Conservation (phyloP, 1,139 yeast genomes). For the Candida tetrigidarum region DNA sequence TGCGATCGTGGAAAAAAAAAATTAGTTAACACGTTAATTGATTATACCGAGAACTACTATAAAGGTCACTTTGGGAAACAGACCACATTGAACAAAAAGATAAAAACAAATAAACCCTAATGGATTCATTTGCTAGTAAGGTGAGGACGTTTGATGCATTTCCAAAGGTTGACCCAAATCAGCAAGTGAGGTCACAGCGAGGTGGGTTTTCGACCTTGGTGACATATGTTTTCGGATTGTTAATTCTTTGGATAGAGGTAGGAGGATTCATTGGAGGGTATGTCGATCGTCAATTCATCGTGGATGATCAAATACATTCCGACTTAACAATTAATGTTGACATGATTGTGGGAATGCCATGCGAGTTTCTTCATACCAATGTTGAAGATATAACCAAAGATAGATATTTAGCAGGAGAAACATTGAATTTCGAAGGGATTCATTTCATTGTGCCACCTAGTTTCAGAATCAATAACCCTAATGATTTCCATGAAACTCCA, state of each 20-base stretch:
- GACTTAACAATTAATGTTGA: slow-evolving; percentile 77
- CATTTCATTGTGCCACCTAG: slow-evolving; percentile 56
- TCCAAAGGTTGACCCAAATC: slow-evolving; percentile 82
- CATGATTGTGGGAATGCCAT: slow-evolving; percentile 82
- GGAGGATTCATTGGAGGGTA: slow-evolving; percentile 88
- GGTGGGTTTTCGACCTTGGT: slow-evolving; percentile 80
- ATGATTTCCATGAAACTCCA: slow-evolving; percentile 59
- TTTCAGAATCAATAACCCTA: slow-evolving; percentile 46
- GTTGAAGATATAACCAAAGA: slow-evolving; percentile 82
- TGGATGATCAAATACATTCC: slow-evolving; percentile 64
- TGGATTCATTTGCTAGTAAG: slow-evolving; percentile 41
- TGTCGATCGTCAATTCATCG: slow-evolving; percentile 76
- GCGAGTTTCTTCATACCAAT: slow-evolving; percentile 74
- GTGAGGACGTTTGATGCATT: slow-evolving; percentile 85
- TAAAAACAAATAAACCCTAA: slow-evolving; percentile 14
- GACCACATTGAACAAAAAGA: too few species aligned
- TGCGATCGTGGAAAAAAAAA: too few species aligned
- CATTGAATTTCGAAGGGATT: slow-evolving; percentile 68
- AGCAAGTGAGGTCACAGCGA: slow-evolving; percentile 71
- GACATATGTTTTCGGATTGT: slow-evolving; percentile 61
- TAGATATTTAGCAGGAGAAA: slow-evolving; percentile 74
- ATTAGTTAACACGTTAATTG: slow-evolving; percentile 7
- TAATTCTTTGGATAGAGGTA: slow-evolving; percentile 83
- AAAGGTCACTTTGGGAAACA: too few species aligned
- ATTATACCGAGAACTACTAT: too few species aligned